Evolutionary conservation across 2,329 filamentous ascomycete genomes (phyloP), one percentile per base, ranked within the genome.

Genomic region (Neurospora sp.): DNA sequence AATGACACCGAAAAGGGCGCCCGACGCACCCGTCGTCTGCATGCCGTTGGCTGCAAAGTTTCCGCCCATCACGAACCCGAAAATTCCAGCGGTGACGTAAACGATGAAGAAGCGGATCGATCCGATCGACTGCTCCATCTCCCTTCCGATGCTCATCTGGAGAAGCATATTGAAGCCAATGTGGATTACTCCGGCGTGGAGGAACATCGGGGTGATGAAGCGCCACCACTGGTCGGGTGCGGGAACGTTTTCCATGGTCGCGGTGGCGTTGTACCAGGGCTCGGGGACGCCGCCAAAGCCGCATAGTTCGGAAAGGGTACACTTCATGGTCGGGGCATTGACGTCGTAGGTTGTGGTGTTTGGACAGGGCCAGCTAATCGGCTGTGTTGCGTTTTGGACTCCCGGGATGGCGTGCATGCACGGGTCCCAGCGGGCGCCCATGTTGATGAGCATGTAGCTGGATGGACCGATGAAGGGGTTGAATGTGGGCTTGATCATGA

Each of bases 401-500:
- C 84, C 86, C 62, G 86, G 79, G 73, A 92, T 86, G 75, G 92
- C 93, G 82, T 95, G 94, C 96, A 99, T 99, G 80, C 96, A 99
- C 6, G 94, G 92, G 3, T 91, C 88, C 78, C 92, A 99, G 72
- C 96, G 90, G 52, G 94, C 92, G 70, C 96, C 96, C 92, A 99
- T 97, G 80, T 97, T 97, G 83, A 98, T 97, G 76, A 97, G 88
- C 33, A 98, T 88, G 75, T 93, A 92, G 1, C 90, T 87, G 5
- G 94, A 97, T 0, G 96, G 96, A 0, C 96, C 96, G 77, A 99
- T 97, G 93, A 99, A 97, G 70, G 92, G 91, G 81, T 98, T 99
- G 83, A 99, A 97, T 17, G 85, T 86, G 1, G 96, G 96, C 69
- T 95, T 87, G 68, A 89, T 94, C 82, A 89, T 87, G 77, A 93